phyloP scores from a whole-genome alignment of 306 rosid species.

The Lotus japonicus region DNA sequence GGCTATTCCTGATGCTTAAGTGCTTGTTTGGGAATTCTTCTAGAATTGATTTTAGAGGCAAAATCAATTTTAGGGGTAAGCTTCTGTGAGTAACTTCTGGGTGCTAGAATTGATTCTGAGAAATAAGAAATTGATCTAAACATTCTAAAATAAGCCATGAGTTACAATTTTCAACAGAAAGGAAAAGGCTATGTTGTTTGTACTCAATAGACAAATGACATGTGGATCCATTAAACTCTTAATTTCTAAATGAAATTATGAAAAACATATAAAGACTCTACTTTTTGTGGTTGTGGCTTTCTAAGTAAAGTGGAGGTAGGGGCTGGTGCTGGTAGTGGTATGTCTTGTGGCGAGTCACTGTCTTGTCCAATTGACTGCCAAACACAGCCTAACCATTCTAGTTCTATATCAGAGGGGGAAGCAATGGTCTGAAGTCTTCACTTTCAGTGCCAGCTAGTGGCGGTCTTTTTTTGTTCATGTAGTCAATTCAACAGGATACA shows the following conservation, averaged over 20 bases:
- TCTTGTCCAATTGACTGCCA: constrained; percentile 9
- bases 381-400: constrained; percentile 8
- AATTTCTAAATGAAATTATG: neutral
- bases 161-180: no score
- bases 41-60: no score
- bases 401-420: neutral
- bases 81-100: no score
- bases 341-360: neutral
- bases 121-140: neutral
- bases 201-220: neutral
- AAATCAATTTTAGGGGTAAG: no score
- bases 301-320: neutral
- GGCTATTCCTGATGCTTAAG: neutral
- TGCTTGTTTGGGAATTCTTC: no score
- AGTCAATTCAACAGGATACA: neutral
- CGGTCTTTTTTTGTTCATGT: constrained; percentile 1
- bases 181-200: neutral
- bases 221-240: neutral
- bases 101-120: neutral
- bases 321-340: neutral
- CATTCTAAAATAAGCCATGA: no score
- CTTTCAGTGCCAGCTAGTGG: constrained; percentile 17
- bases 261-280: neutral
- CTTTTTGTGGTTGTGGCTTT: neutral
- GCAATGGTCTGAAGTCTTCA: neutral